Percentiles rank a stretch among this genome's conserved stretches.
Conservation (phyloP, 2,329 filamentous ascomycete genomes). For the Talaromyces atroroseus region DNA sequence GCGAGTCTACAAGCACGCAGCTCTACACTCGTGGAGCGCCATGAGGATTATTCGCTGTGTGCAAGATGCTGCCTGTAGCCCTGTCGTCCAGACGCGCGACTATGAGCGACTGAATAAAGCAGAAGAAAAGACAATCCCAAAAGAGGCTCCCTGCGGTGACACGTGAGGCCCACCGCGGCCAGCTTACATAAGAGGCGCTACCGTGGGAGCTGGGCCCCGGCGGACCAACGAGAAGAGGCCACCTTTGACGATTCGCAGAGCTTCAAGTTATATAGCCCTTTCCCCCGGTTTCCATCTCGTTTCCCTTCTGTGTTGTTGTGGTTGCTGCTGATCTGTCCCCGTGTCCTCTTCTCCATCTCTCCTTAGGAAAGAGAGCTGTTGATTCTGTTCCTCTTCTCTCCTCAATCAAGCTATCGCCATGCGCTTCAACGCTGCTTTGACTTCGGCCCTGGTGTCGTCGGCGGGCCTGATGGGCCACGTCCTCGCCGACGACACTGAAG, state of each 20-base stretch:
- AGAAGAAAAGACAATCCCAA: too few species aligned
- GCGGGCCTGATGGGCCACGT: conserved; percentile 63
- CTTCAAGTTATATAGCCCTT: conserved; percentile 26
- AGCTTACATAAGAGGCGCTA: too few species aligned
- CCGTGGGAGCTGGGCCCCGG: neutral
- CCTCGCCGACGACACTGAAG: conserved; percentile 63
- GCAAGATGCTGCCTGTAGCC: too few species aligned
- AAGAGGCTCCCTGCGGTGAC: too few species aligned
- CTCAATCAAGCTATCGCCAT: conserved; percentile 49
- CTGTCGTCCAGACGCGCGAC: too few species aligned
- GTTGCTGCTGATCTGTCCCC: conserved; percentile 10
- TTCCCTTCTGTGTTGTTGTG: conserved; percentile 13
- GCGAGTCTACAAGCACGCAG: too few species aligned
- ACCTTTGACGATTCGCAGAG: conserved; percentile 34
- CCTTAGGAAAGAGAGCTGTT: conserved; percentile 13
- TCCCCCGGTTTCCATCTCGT: conserved; percentile 12
- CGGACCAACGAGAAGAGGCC: conserved; percentile 33
- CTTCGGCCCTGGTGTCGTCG: conserved; percentile 62
- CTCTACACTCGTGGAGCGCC: too few species aligned
- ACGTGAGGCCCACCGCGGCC: too few species aligned
- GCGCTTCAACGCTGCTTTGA: conserved; percentile 77
- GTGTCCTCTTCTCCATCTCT: conserved; percentile 14
- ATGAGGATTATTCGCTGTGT: too few species aligned
- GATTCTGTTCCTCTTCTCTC: conserved; percentile 11
- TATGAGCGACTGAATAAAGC: too few species aligned